Base-by-base conservation (phyloP, 306 rosid species). In the Prunus davidiana region DNA sequence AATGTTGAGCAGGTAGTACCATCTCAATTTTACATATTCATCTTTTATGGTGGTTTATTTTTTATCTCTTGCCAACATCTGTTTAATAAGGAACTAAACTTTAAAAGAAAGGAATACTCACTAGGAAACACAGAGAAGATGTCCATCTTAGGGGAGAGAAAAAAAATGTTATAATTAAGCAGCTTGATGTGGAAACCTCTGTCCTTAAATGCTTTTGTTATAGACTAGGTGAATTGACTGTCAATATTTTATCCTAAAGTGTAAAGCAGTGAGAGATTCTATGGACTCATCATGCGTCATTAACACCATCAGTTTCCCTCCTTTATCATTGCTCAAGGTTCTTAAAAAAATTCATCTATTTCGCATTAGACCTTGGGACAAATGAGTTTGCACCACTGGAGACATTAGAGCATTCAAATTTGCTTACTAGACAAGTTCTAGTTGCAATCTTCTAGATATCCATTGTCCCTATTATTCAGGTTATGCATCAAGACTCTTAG, bases 1-100 rank as follows among this genome's bases (percentile, higher is more conserved):
- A 78, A 82, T 74, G 86, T 85, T 80, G 99, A 92, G 84, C 99
- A 87, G 99, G 99, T 96, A 86, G 58, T 54, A 65, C 61, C 8
- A 16, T 73, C 25, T 71, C 55, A 62, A 58, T n/a, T 51, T 76
- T 73, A 49, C 63, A 24, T 76, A 25, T 69, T 72, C 76, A 24
- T 77, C 50, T 74, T 63, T 25, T 64, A 62, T 80, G 47, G 25
- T 81, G 46, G 38, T 72, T 25, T 27, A 74, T 30, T 64, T 73
- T 60, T 32, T 68, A 64, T 71, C 24, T 62, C 57, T 25, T 69
- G 64, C 24, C 50, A 72, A 45, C 80, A 67, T 78, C 75, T 64
- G 8, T n/a, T 55, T 12, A 32, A 34, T 18, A 57, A 41, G 54
- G 27, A 38, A 22, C 25, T 41, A 13, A 8, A 41, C 22, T 30